phyloP scores from a whole-genome alignment of 2,329 filamentous ascomycete genomes.

The Colletotrichum tropicicola region DNA sequence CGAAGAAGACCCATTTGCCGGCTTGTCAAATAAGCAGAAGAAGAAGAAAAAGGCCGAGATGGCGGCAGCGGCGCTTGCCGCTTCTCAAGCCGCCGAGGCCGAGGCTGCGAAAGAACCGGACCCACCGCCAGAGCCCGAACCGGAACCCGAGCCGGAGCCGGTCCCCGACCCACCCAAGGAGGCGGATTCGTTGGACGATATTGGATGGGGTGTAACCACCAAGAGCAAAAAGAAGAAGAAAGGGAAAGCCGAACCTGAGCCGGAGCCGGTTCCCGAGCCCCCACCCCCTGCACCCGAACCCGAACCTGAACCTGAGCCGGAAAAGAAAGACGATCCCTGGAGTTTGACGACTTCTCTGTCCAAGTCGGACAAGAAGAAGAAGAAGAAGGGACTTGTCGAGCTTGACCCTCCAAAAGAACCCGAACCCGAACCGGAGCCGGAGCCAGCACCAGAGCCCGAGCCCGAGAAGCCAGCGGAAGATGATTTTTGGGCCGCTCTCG shows the following conservation, averaged over 20 bases:
- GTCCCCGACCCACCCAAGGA: conserved; percentile 33
- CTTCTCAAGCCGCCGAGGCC: conserved; percentile 6
- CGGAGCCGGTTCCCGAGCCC: conserved; percentile 19
- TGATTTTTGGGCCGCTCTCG: conserved; percentile 34
- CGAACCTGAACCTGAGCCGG: conserved; percentile 28
- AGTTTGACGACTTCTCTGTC: conserved; percentile 33
- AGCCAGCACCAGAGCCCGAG: conserved; percentile 24
- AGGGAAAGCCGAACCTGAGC: conserved; percentile 25
- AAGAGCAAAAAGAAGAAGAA: conserved; percentile 44
- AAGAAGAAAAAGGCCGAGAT: conserved; percentile 38
- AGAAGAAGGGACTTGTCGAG: conserved; percentile 41
- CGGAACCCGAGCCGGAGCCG: conserved; percentile 22
- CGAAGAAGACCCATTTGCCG: conserved; percentile 42
- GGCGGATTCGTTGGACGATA: conserved; percentile 9
- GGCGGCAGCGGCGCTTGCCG: conserved; percentile 14
- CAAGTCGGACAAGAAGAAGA: conserved; percentile 50
- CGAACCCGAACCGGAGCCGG: conserved; percentile 31
- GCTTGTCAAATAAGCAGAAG: conserved; percentile 39
- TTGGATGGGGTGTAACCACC: conserved; percentile 33
- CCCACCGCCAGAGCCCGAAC: conserved; percentile 24
- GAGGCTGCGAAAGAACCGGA: conserved; percentile 15
- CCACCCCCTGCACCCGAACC: conserved; percentile 31
- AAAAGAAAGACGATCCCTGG: conserved; percentile 32
- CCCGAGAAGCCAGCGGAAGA: conserved; percentile 32
- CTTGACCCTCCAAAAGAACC: conserved; percentile 31